Evolutionary conservation across 2,329 filamentous ascomycete species (phyloP).

Genomic region (Gremmenia infestans): DNA sequence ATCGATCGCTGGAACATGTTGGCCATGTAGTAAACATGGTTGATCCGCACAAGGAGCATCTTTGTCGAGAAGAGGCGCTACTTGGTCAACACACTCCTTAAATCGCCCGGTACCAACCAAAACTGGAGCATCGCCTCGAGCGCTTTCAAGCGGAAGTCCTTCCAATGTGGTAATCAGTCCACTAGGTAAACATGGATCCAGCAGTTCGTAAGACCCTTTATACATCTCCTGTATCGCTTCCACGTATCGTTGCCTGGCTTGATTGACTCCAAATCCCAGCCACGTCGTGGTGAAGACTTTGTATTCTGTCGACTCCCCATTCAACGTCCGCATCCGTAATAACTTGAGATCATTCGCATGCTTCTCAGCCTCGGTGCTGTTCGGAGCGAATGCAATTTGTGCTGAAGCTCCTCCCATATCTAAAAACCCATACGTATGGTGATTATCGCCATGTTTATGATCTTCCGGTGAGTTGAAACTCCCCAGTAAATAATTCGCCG

Average conservation of each 20-base stretch:
- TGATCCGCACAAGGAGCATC: constrained; percentile 76
- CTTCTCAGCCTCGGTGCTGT: constrained; percentile 81
- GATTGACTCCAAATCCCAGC: constrained; percentile 95
- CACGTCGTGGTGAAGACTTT: constrained; percentile 93
- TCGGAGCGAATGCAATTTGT: constrained; percentile 96
- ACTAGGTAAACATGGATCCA: constrained; percentile 84
- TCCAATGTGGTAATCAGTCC: constrained; percentile 69
- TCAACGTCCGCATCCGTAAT: constrained; percentile 75
- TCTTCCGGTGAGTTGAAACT: constrained; percentile 75
- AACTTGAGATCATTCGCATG: constrained; percentile 87
- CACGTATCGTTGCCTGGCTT: constrained; percentile 83
- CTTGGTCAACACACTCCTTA: constrained; percentile 74
- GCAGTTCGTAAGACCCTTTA: constrained; percentile 59
- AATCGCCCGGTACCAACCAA: constrained; percentile 84
- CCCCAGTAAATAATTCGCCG: constrained; percentile 89
- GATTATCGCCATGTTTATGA: constrained; percentile 77
- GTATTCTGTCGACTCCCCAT: constrained; percentile 74
- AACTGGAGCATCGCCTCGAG: constrained; percentile 39
- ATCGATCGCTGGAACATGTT: constrained; percentile 91
- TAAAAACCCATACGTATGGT: constrained; percentile 94
- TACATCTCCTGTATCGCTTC: constrained; percentile 66
- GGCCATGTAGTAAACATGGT: constrained; percentile 85
- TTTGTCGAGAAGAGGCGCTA: constrained; percentile 84
- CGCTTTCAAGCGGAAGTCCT: constrained; percentile 50
- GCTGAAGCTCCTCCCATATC: constrained; percentile 98